phyloP scores from a whole-genome alignment of 2,329 filamentous ascomycete genomes.

The Biscogniauxia mediterranea region DNA sequence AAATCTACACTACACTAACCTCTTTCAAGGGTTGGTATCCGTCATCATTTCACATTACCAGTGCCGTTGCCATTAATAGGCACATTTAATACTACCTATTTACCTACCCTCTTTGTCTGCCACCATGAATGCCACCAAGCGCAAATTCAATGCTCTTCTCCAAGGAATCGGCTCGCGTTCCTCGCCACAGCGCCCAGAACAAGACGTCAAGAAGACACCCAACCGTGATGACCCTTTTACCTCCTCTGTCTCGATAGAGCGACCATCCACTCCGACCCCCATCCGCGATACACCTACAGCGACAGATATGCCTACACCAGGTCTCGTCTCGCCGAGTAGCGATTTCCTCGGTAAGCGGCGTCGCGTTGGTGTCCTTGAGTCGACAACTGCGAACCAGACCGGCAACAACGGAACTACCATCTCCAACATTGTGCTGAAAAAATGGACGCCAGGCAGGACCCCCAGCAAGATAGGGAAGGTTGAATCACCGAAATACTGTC shows the following conservation, averaged over 20 bases:
- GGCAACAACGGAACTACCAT: constrained; percentile 32
- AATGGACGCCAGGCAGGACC: constrained; percentile 34
- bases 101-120: constrained; percentile 4
- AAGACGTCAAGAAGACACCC: constrained; percentile 37
- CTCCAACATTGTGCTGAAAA: constrained; percentile 42
- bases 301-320: constrained; percentile 14
- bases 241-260: constrained; percentile 13
- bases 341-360: constrained; percentile 53
- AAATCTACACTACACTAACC: not conserved
- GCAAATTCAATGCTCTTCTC: constrained; percentile 76
- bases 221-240: constrained; percentile 28
- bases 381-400: constrained; percentile 36
- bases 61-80: constrained; percentile 1
- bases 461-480: constrained; percentile 28
- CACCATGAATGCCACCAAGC: constrained; percentile 73
- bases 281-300: constrained; percentile 10
- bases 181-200: constrained; percentile 39
- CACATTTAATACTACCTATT: constrained; percentile 4
- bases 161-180: constrained; percentile 59
- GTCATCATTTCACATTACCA: constrained; percentile 1
- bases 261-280: constrained; percentile 35
- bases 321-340: constrained; percentile 18
- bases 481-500: constrained; percentile 70
- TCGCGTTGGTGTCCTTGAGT: constrained; percentile 45
- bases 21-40: not conserved